Evolutionary conservation across 2,329 filamentous ascomycete species (phyloP).

Genomic region (Magnaporthales sp.): DNA sequence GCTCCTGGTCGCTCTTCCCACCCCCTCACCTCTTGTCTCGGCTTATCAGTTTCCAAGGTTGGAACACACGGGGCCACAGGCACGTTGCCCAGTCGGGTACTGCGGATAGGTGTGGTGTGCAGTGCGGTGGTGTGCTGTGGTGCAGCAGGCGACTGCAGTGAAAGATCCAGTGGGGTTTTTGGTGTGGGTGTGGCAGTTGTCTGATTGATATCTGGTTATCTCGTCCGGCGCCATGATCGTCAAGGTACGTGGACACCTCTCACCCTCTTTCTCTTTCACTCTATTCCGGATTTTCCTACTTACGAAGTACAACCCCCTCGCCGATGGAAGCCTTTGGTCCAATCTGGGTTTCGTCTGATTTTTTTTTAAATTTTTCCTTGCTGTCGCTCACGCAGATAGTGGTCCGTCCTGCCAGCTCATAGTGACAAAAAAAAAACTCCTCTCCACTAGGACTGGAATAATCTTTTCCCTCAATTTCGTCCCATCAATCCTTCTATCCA

Average conservation of each 20-base stretch:
- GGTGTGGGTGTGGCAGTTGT: neutral
- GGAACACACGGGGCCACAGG: neutral
- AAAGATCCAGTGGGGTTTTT: neutral
- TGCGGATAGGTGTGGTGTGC: neutral
- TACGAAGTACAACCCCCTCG: neutral
- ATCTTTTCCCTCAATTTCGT: neutral
- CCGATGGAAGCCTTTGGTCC: neutral
- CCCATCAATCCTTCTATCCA: conserved; percentile 1
- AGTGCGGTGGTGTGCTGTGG: neutral
- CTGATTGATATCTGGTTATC: neutral
- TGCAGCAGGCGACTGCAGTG: neutral
- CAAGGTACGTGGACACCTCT: neutral
- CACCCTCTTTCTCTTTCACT: too few species aligned
- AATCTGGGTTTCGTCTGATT: neutral
- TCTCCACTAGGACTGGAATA: neutral
- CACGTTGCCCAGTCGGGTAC: neutral
- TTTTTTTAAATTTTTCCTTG: neutral
- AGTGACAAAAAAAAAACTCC: neutral
- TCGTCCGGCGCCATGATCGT: neutral
- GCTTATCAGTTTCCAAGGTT: neutral
- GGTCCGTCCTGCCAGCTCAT: neutral
- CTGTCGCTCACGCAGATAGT: neutral
- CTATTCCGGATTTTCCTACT: neutral
- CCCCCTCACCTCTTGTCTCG: neutral
- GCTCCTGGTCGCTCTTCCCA: neutral